phyloP scores from a whole-genome alignment of 1,139 yeast species.

The Geotrichum carabidarum region DNA sequence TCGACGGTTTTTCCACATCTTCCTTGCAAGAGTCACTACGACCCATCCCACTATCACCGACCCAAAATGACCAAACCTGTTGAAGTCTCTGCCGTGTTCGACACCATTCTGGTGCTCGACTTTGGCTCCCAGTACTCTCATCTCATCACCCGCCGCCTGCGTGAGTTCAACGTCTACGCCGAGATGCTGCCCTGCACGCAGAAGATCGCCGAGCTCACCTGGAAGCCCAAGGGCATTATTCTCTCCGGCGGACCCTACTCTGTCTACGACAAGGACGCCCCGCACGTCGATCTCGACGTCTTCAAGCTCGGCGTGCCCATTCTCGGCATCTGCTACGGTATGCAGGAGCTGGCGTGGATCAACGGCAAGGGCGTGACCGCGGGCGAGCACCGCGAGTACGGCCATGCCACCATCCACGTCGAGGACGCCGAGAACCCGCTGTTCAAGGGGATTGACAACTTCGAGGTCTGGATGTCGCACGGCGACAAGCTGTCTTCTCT shows the following conservation, averaged over 20 bases:
- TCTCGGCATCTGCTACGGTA: slow-evolving; percentile 96
- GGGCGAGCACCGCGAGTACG: slow-evolving; percentile 97
- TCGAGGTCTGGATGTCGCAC: slow-evolving; percentile 99
- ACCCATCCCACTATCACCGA: not conserved
- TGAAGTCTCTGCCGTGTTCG: slow-evolving; percentile 74
- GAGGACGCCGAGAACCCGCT: slow-evolving; percentile 63
- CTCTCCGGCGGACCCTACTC: slow-evolving; percentile 98
- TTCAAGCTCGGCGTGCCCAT: slow-evolving; percentile 90
- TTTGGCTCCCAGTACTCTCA: slow-evolving; percentile 98
- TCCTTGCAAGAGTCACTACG: slow-evolving; percentile 9
- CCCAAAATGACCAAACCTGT: slow-evolving; percentile 28
- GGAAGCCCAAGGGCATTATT: slow-evolving; percentile 96
- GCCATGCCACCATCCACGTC: slow-evolving; percentile 86
- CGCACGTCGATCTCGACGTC: slow-evolving; percentile 93
- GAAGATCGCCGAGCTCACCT: slow-evolving; percentile 80
- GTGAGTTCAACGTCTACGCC: slow-evolving; percentile 97
- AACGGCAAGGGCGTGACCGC: slow-evolving; percentile 93
- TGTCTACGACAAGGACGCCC: slow-evolving; percentile 90
- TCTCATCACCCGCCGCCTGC: slow-evolving; percentile 90
- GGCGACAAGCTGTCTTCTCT: slow-evolving; percentile 91
- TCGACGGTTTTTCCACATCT: too few species aligned
- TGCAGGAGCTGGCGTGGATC: slow-evolving; percentile 99
- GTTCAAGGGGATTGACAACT: slow-evolving; percentile 83
- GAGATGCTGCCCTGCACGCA: slow-evolving; percentile 99
- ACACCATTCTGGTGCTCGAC: slow-evolving; percentile 94